Percentiles rank a stretch among this genome's conserved stretches.
Evolutionary conservation across 768 basidiomycete species (phyloP).

Genomic region (Lepiota venenata): DNA sequence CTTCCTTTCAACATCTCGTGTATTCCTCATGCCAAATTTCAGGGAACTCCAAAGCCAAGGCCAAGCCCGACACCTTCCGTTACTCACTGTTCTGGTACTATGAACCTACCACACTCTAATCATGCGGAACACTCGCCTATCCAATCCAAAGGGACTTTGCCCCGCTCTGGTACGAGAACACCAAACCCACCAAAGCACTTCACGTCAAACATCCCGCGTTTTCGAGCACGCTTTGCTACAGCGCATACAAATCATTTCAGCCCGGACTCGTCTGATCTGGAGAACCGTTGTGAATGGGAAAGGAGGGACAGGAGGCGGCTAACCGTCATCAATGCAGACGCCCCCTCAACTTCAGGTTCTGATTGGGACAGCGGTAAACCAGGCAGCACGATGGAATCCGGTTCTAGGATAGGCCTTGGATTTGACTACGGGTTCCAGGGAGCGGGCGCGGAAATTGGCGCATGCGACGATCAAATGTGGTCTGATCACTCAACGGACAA

Average conservation of each 20-base stretch:
- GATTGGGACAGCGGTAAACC: constrained; percentile 25
- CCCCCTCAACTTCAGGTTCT: constrained; percentile 37
- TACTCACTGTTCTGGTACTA: not conserved
- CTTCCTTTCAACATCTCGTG: not conserved
- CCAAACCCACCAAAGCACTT: constrained; percentile 12
- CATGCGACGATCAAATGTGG: not conserved
- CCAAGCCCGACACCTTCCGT: not conserved
- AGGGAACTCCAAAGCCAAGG: not conserved
- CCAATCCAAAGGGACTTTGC: too few species aligned
- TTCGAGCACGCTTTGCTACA: constrained; percentile 21
- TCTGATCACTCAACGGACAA: not conserved
- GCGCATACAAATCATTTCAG: constrained; percentile 19
- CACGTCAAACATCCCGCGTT: constrained; percentile 34
- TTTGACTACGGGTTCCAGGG: constrained; percentile 20
- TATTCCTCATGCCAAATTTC: not conserved
- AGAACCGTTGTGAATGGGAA: constrained; percentile 36
- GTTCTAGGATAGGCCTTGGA: constrained; percentile 15
- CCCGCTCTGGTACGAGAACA: not conserved
- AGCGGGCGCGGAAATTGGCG: not conserved
- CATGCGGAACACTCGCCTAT: not conserved
- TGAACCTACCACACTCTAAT: constrained; percentile 1
- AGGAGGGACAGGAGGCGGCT: constrained; percentile 36
- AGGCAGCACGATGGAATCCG: not conserved
- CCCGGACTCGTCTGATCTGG: constrained; percentile 42
- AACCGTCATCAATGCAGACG: constrained; percentile 42